phyloP scores from a whole-genome alignment of 257 asterid genomes.

The Solanum chmielewskii region DNA sequence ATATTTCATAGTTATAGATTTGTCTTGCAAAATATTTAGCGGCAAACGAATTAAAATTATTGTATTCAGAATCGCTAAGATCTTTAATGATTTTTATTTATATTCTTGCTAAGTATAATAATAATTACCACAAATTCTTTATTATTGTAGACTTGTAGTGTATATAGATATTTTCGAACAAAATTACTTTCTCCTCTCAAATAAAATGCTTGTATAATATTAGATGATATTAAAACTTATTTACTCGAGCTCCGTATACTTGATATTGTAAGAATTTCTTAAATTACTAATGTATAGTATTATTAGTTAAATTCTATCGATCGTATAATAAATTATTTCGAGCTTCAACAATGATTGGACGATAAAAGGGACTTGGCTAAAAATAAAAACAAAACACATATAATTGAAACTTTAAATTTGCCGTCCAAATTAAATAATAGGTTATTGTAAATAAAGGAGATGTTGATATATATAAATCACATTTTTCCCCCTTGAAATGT shows the following conservation, averaged over 20 bases:
- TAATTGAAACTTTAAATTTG: not conserved
- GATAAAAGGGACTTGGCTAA: not conserved
- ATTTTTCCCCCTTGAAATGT: not conserved
- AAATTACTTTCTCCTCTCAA: not conserved
- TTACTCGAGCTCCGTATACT: not conserved
- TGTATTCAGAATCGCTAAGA: too few species aligned
- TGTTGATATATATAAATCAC: not conserved
- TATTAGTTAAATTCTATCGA: not conserved
- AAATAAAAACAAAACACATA: not conserved
- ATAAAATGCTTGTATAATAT: not conserved
- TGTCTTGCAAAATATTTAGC: too few species aligned
- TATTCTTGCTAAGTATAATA: too few species aligned
- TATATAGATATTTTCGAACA: too few species aligned
- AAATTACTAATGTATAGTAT: not conserved
- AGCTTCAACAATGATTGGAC: not conserved
- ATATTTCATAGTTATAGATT: too few species aligned
- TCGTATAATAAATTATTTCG: not conserved
- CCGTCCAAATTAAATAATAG: not conserved
- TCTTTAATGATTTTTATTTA: too few species aligned
- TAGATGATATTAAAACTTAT: not conserved
- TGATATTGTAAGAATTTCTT: not conserved
- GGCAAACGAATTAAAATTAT: too few species aligned
- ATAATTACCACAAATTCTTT: too few species aligned
- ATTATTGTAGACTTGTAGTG: too few species aligned
- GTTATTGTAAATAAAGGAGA: not conserved